Evolutionary conservation across 495 filamentous ascomycete species (phyloP).

Genomic region (Penicillium roqueforti): DNA sequence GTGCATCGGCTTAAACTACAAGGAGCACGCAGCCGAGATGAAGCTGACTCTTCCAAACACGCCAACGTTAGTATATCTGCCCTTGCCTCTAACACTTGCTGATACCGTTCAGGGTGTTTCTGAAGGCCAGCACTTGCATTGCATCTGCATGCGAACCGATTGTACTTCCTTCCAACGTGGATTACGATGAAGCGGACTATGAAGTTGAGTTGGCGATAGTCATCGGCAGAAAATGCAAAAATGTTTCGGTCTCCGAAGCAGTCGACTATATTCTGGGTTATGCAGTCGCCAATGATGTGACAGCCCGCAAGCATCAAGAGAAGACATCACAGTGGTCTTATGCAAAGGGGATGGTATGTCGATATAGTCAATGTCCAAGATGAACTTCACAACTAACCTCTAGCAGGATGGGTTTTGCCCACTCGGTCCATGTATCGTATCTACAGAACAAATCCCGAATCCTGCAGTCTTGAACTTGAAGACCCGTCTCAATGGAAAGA

Average conservation of each 20-base stretch:
- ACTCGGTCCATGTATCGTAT: constrained; percentile 32
- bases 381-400: neutral
- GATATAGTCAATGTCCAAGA: neutral
- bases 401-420: constrained; percentile 16
- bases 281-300: constrained; percentile 65
- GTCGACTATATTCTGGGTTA: constrained; percentile 66
- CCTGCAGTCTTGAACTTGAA: constrained; percentile 43
- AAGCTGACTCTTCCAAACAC: constrained; percentile 23
- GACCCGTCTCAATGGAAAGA: constrained; percentile 60
- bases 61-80: constrained; percentile 5
- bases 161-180: constrained; percentile 9
- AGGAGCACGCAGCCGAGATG: constrained; percentile 36
- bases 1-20: constrained; percentile 44
- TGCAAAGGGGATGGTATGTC: constrained; percentile 59
- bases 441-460: constrained; percentile 12
- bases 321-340: constrained; percentile 68
- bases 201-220: constrained; percentile 68
- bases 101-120: constrained; percentile 3
- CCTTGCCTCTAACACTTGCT: neutral
- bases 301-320: constrained; percentile 66
- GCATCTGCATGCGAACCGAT: constrained; percentile 14
- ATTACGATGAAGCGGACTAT: constrained; percentile 47
- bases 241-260: constrained; percentile 57
- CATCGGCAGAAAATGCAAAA: constrained; percentile 58
- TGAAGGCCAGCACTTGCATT: constrained; percentile 12